A percentile compares a stretch with the other conserved stretches of the same genome.
Evolutionary conservation across 140 eudicot species (phyloP).

Genomic region (Oenanthe javanica): DNA sequence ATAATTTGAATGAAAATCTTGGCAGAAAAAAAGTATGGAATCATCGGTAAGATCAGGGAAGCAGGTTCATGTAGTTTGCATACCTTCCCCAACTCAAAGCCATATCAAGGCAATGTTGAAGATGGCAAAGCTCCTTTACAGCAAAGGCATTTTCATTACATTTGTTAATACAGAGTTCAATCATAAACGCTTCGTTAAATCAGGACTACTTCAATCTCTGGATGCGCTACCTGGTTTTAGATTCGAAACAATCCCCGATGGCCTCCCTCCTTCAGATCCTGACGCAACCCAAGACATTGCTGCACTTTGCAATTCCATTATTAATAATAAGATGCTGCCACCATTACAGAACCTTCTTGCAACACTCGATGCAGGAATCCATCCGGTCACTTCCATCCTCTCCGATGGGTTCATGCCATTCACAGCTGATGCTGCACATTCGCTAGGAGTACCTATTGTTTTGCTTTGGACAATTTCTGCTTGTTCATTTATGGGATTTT

Average conservation of each 20-base stretch:
- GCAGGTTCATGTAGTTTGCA: neutral
- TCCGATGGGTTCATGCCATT: neutral
- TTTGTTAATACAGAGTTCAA: constrained; percentile 2
- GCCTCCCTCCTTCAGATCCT: constrained; percentile 25
- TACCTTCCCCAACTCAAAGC: neutral
- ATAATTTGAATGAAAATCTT: too few relatives aligned
- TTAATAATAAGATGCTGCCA: constrained; percentile 9
- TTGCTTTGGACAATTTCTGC: constrained; percentile 13
- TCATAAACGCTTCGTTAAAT: constrained; percentile 24
- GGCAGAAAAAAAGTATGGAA: neutral
- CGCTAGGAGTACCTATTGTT: constrained; percentile 7
- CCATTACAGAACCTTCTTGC: constrained; percentile 23
- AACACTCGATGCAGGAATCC: too few relatives aligned
- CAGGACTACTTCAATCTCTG: constrained; percentile 11
- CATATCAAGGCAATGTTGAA: neutral
- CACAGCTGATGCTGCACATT: constrained; percentile 6
- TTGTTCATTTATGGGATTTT: constrained; percentile 16
- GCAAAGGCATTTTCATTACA: neutral
- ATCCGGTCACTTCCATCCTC: neutral
- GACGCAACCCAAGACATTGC: constrained; percentile 34
- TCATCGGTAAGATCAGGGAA: neutral
- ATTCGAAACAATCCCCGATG: constrained; percentile 36
- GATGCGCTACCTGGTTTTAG: constrained; percentile 16
- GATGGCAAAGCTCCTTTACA: neutral
- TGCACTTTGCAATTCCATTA: constrained; percentile 15